Evolutionary conservation across 768 basidiomycete genomes (phyloP), one percentile per base, ranked within the genome.

Genomic region (Hericium coralloides): DNA sequence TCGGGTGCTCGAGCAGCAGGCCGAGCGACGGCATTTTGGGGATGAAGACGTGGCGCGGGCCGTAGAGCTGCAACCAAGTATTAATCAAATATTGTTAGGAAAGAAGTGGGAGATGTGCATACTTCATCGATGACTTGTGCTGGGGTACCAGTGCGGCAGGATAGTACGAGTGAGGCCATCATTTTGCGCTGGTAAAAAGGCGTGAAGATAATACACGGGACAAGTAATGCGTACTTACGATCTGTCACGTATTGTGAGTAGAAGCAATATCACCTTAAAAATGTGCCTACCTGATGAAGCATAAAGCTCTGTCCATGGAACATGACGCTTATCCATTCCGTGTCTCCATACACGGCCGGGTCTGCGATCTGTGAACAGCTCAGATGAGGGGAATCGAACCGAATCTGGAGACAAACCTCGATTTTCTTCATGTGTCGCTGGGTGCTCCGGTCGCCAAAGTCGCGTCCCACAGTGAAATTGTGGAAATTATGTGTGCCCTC

Each of bases 281-380:
- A 49, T 62, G 66, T n/a, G 72, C 78, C 54, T 64, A 94, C 94
- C 77, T 99, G 97, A 70, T 99, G 95, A 55, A 99, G 73, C 97
- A 99, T 98, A 70, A 99, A 99, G 64, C 92, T 94, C 70, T 99
- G 97, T 0, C 95, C 97, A 67, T 98, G 93, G 68, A 97, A 88
- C 58, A 89, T 75, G 18, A 98, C 85, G 48, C 88, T 89, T 47
- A 98, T 82, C 95, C 95, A 98, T 66, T 99, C 95, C 2, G 89
- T 95, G 39, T 85, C 85, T 20, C 90, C 92, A 59, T 92, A 87
- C 2, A 95, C 88, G 3, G 79, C 82, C n/a, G 95, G 95, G 52
- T 95, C 90, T 6, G 79, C 74, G 47, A 95, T 74, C 91, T 93
- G 58, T 17, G 6, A 4, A 65, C 53, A 26, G 26, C 26, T 26